Evolutionary conservation across 2,329 filamentous ascomycete species (phyloP), one percentile per base, ranked within the genome.

Genomic region (Pseudogymnoascus verrucosus): DNA sequence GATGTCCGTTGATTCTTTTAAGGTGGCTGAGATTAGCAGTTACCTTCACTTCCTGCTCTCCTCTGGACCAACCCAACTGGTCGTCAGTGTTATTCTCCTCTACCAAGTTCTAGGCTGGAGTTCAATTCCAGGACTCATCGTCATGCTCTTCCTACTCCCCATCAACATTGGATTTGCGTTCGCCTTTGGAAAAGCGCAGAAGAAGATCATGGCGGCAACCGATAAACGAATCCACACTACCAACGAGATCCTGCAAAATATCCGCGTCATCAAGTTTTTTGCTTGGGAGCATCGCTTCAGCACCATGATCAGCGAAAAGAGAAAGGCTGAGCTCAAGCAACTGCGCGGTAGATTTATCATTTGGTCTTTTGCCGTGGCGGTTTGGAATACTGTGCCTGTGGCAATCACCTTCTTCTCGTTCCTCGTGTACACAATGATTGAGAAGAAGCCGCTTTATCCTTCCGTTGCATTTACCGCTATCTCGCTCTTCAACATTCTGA

Each of bases 1-100:
- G 68, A 99, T 99, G 95, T 96, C 95, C 10, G 96, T 99, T 42
- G 96, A 99, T 79, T 97, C 93, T 59, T 98, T 98, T 85, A 99
- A 99, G 78, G 91, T 99, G 63, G 90, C 91, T 66, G 95, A 99
- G 74, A 88, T 96, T 65, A 95, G 91, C 39, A 90, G 93, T 0
- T 99, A 99, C 74, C 80, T 99, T 34, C 95, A 99, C 76, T 99
- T 96, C 76, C 80, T 99, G n/a, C 89, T 93, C 80, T 93, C 93
- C 0, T 88, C 89, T 66, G 93, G 93, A 1, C 95, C 95, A 0
- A 90, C 95, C 0, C 93, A 98, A 76, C 84, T 99, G 40, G 78
- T 89, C 54, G 84, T 97, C 54, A 90, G 92, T 4, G 82, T 98
- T 65, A 79, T 84, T 16, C 80, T 99, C 47, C 85, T 99, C 21